These are phyloP conservation scores for Sarocladium brachiariae DNA, from an alignment of 2,329 filamentous ascomycete genomes.

Conservation along the genomic window DNA sequence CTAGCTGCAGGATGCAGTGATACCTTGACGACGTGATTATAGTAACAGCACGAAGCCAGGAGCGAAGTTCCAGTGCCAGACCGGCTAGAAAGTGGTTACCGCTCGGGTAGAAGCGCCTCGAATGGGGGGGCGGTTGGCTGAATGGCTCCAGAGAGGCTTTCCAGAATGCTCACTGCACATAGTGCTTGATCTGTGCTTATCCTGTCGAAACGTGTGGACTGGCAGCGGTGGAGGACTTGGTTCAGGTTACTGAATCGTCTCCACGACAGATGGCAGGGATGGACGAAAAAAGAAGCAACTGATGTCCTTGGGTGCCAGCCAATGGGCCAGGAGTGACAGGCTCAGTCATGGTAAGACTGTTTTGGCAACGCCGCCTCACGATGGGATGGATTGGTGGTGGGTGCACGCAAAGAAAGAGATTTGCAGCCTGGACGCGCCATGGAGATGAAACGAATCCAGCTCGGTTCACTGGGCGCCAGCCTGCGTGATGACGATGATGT, in stretches of 20 bases:
- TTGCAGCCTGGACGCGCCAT: background rate
- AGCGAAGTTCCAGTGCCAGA: background rate
- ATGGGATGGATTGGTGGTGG: conserved; percentile 3
- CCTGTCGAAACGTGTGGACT: background rate
- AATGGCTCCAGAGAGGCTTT: background rate
- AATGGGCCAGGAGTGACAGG: background rate
- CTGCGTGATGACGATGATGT: no score
- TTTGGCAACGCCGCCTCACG: background rate
- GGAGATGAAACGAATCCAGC: background rate
- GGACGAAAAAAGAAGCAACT: conserved; percentile 4
- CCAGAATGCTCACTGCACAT: no score
- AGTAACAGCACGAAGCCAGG: background rate
- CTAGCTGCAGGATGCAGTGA: conserved; percentile 5
- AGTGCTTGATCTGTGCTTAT: background rate
- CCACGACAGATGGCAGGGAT: background rate
- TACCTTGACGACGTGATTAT: background rate
- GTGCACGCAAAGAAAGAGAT: background rate
- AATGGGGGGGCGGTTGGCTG: background rate
- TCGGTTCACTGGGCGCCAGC: background rate
- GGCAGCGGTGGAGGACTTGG: background rate
- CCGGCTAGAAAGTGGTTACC: background rate
- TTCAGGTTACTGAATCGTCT: background rate
- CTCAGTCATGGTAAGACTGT: background rate
- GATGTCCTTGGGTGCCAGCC: background rate
- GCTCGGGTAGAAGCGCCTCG: background rate